A percentile compares a stretch with the other conserved stretches of the same genome.
Evolutionary conservation across 345 rosid species (phyloP).

Genomic region (Linum trigynum): DNA sequence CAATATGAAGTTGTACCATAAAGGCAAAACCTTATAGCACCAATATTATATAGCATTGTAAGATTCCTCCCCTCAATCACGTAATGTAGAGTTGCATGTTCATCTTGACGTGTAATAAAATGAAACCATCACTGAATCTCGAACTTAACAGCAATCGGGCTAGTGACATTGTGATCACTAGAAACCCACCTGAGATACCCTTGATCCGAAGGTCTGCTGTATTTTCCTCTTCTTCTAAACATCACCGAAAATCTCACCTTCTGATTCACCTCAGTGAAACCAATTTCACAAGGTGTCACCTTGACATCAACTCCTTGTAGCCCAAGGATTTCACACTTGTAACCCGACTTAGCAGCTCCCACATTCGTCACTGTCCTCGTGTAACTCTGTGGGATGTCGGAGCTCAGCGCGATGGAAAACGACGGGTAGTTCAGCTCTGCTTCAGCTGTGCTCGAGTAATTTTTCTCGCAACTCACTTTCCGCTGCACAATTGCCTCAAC

Average conservation of each 20-base stretch:
- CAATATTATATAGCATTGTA: no score
- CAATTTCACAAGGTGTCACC: slow-evolving; percentile 7
- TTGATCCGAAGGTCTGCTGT: not conserved
- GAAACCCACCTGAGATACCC: not conserved
- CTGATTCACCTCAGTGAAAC: slow-evolving; percentile 6
- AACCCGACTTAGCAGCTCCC: not conserved
- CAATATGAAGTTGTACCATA: no score
- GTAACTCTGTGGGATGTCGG: not conserved
- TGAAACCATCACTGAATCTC: not conserved
- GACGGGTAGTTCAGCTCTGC: slow-evolving; percentile 32
- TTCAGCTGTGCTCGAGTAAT: slow-evolving; percentile 1
- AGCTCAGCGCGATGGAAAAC: slow-evolving; percentile 34
- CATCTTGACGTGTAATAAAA: no score
- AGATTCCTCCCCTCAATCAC: no score
- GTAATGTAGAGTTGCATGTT: no score
- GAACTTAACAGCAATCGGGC: not conserved
- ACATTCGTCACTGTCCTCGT: not conserved
- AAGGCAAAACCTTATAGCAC: no score
- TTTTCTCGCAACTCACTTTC: not conserved
- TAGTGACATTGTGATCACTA: not conserved
- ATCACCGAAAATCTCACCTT: slow-evolving; percentile 3
- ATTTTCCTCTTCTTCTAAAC: not conserved
- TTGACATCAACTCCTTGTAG: not conserved
- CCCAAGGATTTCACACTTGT: not conserved
- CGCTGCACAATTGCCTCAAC: not conserved